Conservation (phyloP, 1,139 yeast species). For the Blastobotrys petasosporus region DNA sequence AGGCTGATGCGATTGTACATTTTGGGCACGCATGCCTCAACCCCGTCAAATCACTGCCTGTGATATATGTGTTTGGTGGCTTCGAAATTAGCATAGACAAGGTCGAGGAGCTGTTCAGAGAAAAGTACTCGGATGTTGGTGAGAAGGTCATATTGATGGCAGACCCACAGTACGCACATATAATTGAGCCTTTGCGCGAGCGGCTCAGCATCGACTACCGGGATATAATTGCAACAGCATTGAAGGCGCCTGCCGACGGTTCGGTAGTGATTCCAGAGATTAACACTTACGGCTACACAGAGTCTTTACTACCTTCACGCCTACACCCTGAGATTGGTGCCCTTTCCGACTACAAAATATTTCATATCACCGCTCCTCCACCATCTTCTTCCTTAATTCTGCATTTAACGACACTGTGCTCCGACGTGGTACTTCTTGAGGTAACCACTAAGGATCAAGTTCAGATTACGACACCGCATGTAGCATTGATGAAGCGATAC, state of each 20-base stretch:
- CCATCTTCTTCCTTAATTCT: constrained; percentile 79
- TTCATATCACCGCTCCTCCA: constrained; percentile 51
- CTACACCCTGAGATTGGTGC: constrained; percentile 18
- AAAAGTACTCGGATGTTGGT: constrained; percentile 10
- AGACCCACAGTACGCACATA: constrained; percentile 28
- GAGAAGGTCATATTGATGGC: constrained; percentile 26
- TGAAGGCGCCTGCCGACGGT: constrained; percentile 10
- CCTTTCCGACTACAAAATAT: constrained; percentile 42
- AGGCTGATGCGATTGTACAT: constrained; percentile 80
- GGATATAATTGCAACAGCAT: constrained; percentile 1
- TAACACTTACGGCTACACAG: constrained; percentile 4
- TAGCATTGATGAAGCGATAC: constrained; percentile 77
- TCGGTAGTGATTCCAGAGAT: constrained; percentile 5
- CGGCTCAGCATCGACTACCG: neutral
- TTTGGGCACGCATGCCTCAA: constrained; percentile 94
- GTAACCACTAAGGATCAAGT: constrained; percentile 10
- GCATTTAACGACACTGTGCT: constrained; percentile 65
- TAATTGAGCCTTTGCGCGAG: constrained; percentile 8
- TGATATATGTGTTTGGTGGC: constrained; percentile 67
- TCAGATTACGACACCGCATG: constrained; percentile 52
- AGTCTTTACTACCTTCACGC: constrained; percentile 22
- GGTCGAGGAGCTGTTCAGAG: constrained; percentile 23
- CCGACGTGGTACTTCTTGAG: constrained; percentile 38
- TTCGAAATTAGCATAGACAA: constrained; percentile 16
- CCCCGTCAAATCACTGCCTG: constrained; percentile 59